Conservation (phyloP, 495 filamentous ascomycete species). For the Hypomontagnella submonticulosa region DNA sequence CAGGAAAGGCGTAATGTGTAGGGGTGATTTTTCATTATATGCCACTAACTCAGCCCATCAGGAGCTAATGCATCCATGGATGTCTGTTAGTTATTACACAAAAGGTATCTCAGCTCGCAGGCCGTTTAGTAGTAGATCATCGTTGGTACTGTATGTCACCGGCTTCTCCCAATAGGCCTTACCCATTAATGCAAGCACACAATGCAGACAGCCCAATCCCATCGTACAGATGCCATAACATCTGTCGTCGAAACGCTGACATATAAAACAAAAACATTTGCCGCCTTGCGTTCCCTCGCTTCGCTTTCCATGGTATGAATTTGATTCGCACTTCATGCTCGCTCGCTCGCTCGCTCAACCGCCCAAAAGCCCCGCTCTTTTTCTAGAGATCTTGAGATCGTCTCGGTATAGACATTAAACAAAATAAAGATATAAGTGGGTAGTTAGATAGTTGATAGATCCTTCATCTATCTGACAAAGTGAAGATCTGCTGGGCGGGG, state of each 20-base stretch:
- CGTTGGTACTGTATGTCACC: not conserved
- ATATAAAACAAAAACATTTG: not conserved
- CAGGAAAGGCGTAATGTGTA: not conserved
- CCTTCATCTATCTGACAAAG: slow-evolving; percentile 5
- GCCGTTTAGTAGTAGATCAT: slow-evolving; percentile 4
- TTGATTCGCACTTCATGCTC: slow-evolving; percentile 16
- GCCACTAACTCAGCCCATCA: slow-evolving; percentile 2
- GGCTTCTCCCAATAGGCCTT: not conserved
- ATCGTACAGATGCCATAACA: not conserved
- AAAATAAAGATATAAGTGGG: not conserved
- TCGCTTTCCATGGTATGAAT: slow-evolving; percentile 16
- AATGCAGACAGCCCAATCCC: slow-evolving; percentile 12
- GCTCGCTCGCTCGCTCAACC: slow-evolving; percentile 21
- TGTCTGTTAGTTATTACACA: slow-evolving; percentile 5
- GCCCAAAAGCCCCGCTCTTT: slow-evolving; percentile 29
- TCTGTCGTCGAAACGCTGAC: no score
- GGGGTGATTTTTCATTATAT: not conserved
- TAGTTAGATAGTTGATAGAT: slow-evolving; percentile 13
- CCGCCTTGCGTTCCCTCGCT: slow-evolving; percentile 5
- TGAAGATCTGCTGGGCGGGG: slow-evolving; percentile 12
- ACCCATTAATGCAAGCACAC: no score
- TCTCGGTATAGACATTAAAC: slow-evolving; percentile 1
- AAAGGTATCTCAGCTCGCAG: slow-evolving; percentile 11
- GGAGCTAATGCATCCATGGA: not conserved
- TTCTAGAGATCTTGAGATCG: slow-evolving; percentile 15